phyloP scores from a whole-genome alignment of 2,329 filamentous ascomycete species.

The Cladosporium sp. region DNA sequence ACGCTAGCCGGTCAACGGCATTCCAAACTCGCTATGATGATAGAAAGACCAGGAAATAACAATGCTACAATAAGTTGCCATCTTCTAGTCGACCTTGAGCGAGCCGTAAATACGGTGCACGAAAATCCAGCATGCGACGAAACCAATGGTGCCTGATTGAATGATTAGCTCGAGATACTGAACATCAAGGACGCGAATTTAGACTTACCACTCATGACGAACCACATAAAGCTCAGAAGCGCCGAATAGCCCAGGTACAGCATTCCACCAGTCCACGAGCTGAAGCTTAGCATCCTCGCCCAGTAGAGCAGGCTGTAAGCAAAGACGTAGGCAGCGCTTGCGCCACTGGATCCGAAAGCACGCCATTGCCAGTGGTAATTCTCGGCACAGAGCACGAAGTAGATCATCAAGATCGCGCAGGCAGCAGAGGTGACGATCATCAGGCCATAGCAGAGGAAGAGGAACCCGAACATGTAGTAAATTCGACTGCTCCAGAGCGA shows the following conservation, averaged over 20 bases:
- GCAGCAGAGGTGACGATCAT: slow-evolving; percentile 95
- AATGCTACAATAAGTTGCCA: neutral
- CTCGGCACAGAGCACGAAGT: slow-evolving; percentile 92
- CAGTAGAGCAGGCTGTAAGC: slow-evolving; percentile 87
- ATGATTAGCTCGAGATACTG: neutral
- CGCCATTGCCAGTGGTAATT: slow-evolving; percentile 99
- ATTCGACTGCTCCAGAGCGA: slow-evolving; percentile 98
- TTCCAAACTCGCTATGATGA: neutral
- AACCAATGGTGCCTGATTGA: slow-evolving; percentile 74
- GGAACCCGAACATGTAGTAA: slow-evolving; percentile 99
- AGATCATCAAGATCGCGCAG: slow-evolving; percentile 89
- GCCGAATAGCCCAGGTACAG: slow-evolving; percentile 91
- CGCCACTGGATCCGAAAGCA: slow-evolving; percentile 85
- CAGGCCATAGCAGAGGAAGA: slow-evolving; percentile 94
- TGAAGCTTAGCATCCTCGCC: slow-evolving; percentile 79
- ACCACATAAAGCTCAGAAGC: slow-evolving; percentile 85
- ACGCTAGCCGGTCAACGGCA: neutral
- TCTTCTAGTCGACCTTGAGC: slow-evolving; percentile 81
- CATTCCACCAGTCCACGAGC: slow-evolving; percentile 78
- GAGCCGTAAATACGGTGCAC: slow-evolving; percentile 90
- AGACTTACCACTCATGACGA: slow-evolving; percentile 82
- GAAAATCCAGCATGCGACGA: slow-evolving; percentile 92
- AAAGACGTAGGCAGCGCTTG: slow-evolving; percentile 88
- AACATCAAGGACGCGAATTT: slow-evolving; percentile 34
- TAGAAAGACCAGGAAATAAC: neutral